Conservation (phyloP, 2,329 filamentous ascomycete species). For the Sarocladium kiliense region DNA sequence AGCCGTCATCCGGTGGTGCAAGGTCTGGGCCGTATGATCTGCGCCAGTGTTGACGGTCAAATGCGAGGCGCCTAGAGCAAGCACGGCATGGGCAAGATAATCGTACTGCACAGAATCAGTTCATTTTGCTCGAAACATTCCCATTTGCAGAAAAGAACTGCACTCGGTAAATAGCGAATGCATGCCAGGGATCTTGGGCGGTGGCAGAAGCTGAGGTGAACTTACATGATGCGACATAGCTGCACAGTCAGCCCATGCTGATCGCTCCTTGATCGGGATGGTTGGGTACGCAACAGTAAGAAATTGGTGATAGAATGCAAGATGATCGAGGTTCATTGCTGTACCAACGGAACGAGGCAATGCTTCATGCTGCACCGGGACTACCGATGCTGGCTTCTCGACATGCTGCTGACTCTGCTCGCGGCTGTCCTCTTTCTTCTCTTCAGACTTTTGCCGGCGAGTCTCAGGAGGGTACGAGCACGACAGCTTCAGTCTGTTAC, state of each 20-base stretch:
- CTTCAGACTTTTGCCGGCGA: neutral
- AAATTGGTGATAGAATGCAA: conserved; percentile 47
- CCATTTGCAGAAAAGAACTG: neutral
- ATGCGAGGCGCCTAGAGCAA: conserved; percentile 32
- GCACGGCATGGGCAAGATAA: conserved; percentile 30
- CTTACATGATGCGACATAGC: conserved; percentile 29
- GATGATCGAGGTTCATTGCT: conserved; percentile 28
- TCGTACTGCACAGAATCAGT: conserved; percentile 22
- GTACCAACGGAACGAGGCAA: neutral
- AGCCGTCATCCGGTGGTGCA: conserved; percentile 29
- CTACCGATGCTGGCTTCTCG: neutral
- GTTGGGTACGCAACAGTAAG: conserved; percentile 35
- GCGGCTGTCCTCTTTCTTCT: neutral
- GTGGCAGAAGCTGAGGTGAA: neutral
- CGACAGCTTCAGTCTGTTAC: neutral
- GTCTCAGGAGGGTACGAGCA: conserved; percentile 1
- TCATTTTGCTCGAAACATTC: neutral
- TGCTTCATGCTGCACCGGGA: neutral
- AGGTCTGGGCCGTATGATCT: conserved; percentile 22
- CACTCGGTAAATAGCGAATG: neutral
- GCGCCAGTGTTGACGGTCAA: conserved; percentile 21
- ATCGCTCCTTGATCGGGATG: conserved; percentile 25
- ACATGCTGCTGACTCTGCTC: neutral
- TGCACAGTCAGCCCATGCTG: conserved; percentile 28
- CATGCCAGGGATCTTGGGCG: neutral